Evolutionary conservation across 1,139 yeast genomes (phyloP).

Genomic region (Hansenula sp.): DNA sequence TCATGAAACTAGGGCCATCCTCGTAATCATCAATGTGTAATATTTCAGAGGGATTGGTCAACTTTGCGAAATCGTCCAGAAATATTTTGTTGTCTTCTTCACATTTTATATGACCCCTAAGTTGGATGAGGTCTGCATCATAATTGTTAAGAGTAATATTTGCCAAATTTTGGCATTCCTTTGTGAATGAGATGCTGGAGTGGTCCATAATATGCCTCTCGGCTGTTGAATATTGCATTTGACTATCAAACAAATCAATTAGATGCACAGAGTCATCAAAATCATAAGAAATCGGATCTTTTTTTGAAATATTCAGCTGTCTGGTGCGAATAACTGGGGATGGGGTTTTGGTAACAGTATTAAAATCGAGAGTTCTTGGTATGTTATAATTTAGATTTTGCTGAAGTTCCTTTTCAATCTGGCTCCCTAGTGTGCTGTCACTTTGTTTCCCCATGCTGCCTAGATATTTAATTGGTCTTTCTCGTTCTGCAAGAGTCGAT

Average conservation of each 20-base stretch:
- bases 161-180: background rate
- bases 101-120: background rate
- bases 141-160: background rate
- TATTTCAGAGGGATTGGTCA: conserved; percentile 14
- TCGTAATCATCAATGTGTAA: conserved; percentile 5
- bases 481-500: background rate
- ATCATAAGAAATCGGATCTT: background rate
- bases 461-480: too few species aligned
- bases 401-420: too few species aligned
- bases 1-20: conserved; percentile 14
- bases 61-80: conserved; percentile 3
- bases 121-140: background rate
- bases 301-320: too few species aligned
- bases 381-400: too few species aligned
- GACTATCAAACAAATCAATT: background rate
- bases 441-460: background rate
- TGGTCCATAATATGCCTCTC: background rate
- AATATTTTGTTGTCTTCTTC: background rate
- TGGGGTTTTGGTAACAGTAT: background rate
- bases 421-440: too few species aligned
- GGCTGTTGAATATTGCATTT: background rate
- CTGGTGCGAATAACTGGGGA: background rate
- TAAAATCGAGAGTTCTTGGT: too few species aligned
- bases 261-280: background rate
- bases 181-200: background rate